Conservation (phyloP, 306 rosid genomes). For the Vicia faba region DNA sequence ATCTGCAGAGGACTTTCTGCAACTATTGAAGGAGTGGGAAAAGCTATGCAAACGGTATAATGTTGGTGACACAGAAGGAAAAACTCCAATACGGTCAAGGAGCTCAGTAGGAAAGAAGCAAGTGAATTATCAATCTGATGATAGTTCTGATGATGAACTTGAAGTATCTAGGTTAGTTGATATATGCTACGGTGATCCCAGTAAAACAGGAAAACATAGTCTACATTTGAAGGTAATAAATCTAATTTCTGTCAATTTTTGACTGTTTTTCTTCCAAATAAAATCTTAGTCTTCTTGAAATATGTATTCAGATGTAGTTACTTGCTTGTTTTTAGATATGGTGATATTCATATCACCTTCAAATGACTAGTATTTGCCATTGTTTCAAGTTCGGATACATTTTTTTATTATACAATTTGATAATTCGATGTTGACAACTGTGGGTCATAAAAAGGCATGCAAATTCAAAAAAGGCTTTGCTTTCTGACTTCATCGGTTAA, state of each 20-base stretch:
- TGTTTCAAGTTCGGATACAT: constrained; percentile 22
- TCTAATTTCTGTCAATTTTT: constrained; percentile 27
- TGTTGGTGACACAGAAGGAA: constrained; percentile 38
- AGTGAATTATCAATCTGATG: constrained; percentile 33
- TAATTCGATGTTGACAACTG: background rate
- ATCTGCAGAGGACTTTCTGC: constrained; percentile 78
- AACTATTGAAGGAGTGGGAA: constrained; percentile 82
- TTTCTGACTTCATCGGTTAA: constrained; percentile 11
- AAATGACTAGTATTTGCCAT: constrained; percentile 20
- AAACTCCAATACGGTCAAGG: constrained; percentile 39
- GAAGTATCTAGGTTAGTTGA: constrained; percentile 75
- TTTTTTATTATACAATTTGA: background rate
- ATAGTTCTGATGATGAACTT: constrained; percentile 43
- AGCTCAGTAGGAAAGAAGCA: constrained; percentile 35
- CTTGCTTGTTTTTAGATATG: background rate
- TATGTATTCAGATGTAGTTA: background rate
- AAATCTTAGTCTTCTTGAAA: constrained; percentile 25
- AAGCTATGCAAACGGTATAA: constrained; percentile 68
- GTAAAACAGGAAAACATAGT: constrained; percentile 54
- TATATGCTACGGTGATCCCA: constrained; percentile 86
- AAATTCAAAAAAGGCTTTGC: background rate
- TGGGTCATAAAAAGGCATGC: constrained; percentile 15
- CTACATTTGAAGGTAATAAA: constrained; percentile 74
- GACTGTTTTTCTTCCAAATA: background rate
- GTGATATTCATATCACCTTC: constrained; percentile 22